Percentiles rank a stretch among this genome's conserved stretches.
These are phyloP conservation scores for Corchorus olitorius DNA, from an alignment of 345 rosid genomes.

Conservation along the genomic window DNA sequence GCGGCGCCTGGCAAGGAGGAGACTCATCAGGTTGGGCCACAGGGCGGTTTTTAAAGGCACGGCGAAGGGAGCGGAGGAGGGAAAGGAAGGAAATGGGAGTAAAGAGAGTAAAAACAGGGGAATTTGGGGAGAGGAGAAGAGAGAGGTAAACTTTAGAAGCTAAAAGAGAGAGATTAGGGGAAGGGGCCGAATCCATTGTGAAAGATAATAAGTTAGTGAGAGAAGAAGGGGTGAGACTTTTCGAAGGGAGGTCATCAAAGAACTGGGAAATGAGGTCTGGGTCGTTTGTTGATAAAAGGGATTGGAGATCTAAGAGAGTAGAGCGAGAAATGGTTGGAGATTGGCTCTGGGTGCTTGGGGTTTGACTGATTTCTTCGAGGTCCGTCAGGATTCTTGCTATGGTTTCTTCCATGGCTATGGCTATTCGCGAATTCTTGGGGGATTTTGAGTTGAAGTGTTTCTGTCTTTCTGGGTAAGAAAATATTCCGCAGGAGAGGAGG, in stretches of 20 bases:
- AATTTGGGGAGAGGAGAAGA: constrained; percentile 60
- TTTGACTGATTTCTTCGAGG: constrained; percentile 34
- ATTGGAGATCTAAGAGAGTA: constrained; percentile 54
- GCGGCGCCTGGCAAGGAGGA: not conserved
- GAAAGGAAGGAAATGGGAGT: constrained; percentile 73
- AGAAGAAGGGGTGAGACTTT: constrained; percentile 42
- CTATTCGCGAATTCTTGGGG: not conserved
- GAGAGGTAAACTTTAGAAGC: constrained; percentile 65
- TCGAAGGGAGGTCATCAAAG: constrained; percentile 51
- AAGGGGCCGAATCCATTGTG: constrained; percentile 61
- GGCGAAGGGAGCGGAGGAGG: constrained; percentile 71
- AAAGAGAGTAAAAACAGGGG: constrained; percentile 80
- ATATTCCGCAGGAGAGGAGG: no score
- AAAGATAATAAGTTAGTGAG: constrained; percentile 53
- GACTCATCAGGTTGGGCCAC: not conserved
- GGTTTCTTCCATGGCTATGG: constrained; percentile 34
- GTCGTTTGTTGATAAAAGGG: constrained; percentile 49
- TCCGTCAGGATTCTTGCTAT: constrained; percentile 31
- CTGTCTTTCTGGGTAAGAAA: not conserved
- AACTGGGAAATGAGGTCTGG: constrained; percentile 48
- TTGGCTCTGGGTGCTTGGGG: constrained; percentile 24
- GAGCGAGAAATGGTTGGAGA: constrained; percentile 35
- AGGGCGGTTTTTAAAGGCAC: constrained; percentile 51
- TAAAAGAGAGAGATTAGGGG: constrained; percentile 40
- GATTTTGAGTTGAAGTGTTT: not conserved